phyloP scores from a whole-genome alignment of 139 green algal genomes.

The Volvox africanus region DNA sequence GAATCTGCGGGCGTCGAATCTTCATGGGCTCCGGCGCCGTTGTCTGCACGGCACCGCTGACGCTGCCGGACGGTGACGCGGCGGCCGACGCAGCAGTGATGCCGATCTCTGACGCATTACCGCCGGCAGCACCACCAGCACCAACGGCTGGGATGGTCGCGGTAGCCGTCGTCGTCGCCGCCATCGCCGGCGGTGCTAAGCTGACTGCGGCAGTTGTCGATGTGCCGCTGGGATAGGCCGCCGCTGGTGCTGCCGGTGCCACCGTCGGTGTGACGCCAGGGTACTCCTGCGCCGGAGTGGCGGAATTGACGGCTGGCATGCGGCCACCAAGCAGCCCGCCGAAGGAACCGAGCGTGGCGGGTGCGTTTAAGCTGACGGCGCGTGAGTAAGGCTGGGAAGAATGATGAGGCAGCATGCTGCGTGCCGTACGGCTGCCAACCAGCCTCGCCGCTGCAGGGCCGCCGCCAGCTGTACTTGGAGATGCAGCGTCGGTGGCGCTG shows the following conservation, averaged over 20 bases:
- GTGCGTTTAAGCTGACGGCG: constrained; percentile 16
- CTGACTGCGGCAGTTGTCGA: not conserved
- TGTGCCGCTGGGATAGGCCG: not conserved
- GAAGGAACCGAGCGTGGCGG: constrained; percentile 20
- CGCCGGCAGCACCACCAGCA: not conserved
- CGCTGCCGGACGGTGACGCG: not conserved
- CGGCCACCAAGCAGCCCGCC: not conserved
- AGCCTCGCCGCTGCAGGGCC: not conserved
- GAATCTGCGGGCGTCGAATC: constrained; percentile 23
- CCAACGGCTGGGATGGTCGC: too few relatives aligned
- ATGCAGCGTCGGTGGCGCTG: not conserved
- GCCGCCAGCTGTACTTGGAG: not conserved
- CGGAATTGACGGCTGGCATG: not conserved
- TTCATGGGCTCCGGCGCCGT: not conserved
- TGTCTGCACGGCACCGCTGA: not conserved
- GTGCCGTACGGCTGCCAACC: constrained; percentile 4
- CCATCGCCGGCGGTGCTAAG: not conserved
- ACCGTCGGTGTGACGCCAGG: not conserved
- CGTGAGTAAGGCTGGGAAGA: not conserved
- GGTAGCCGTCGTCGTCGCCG: too few relatives aligned
- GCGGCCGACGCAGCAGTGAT: not conserved
- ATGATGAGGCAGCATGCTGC: constrained; percentile 4
- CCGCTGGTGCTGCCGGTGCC: not conserved
- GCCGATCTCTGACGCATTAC: not conserved
- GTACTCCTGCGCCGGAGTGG: not conserved